A percentile compares a stretch with the other conserved stretches of the same genome.
These are phyloP conservation scores for Helotiales sp. DNA, from an alignment of 2,329 filamentous ascomycete species.

Conservation along the genomic window DNA sequence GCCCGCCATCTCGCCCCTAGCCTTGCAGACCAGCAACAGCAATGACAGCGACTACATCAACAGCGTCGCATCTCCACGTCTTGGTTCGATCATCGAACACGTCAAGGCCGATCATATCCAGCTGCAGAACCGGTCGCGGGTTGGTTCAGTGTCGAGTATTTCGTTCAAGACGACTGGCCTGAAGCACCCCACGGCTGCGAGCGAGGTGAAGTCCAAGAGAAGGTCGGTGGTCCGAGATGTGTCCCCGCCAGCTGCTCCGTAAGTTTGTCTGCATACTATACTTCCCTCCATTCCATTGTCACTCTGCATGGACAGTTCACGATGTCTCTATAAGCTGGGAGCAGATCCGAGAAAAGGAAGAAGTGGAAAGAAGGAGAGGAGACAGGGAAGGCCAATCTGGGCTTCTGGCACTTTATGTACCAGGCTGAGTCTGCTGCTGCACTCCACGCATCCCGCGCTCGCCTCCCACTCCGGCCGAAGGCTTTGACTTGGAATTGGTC, in stretches of 20 bases:
- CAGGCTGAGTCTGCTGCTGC: slow-evolving; percentile 43
- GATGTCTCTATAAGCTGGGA: slow-evolving; percentile 1
- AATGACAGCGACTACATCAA: slow-evolving; percentile 18
- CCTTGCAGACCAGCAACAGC: slow-evolving; percentile 14
- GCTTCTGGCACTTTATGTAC: slow-evolving; percentile 42
- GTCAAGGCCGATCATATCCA: slow-evolving; percentile 38
- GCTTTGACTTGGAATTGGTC: slow-evolving; percentile 4
- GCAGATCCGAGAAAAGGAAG: background rate
- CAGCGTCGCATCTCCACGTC: slow-evolving; percentile 30
- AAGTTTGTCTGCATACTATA: slow-evolving; percentile 32
- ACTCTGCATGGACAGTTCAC: background rate
- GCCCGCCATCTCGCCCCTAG: slow-evolving; percentile 33
- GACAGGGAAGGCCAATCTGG: slow-evolving; percentile 1
- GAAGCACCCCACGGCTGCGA: slow-evolving; percentile 22
- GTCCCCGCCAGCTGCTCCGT: slow-evolving; percentile 47
- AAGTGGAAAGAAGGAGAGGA: background rate
- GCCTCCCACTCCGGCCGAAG: too few relatives aligned
- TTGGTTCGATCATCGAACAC: slow-evolving; percentile 43
- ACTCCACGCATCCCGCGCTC: slow-evolving; percentile 17
- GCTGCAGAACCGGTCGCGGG: slow-evolving; percentile 16
- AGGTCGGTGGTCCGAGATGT: slow-evolving; percentile 39
- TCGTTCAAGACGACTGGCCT: slow-evolving; percentile 36
- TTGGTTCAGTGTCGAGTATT: slow-evolving; percentile 37
- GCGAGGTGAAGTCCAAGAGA: slow-evolving; percentile 22
- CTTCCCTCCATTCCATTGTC: background rate